Percentiles rank a stretch among this genome's conserved stretches.
Conservation (phyloP, 2,329 filamentous ascomycete species). For the Ceratocystis cubensis region DNA sequence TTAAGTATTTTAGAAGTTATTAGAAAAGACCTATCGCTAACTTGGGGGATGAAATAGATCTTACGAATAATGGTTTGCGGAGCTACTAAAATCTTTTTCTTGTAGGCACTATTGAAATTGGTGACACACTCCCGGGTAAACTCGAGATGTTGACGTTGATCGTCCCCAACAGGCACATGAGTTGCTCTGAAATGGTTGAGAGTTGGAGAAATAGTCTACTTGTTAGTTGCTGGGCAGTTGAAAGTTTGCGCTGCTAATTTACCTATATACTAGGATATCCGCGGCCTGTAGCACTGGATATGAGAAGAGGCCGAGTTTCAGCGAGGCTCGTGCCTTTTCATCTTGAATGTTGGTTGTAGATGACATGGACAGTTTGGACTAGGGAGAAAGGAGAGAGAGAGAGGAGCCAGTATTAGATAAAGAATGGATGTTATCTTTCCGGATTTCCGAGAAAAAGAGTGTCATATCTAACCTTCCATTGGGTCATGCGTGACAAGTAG, state of each 20-base stretch:
- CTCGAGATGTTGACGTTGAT: slow-evolving; percentile 88
- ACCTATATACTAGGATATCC: slow-evolving; percentile 79
- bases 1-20: slow-evolving; percentile 15
- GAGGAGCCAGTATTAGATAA: background rate
- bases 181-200: slow-evolving; percentile 50
- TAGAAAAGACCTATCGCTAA: background rate
- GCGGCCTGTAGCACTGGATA: slow-evolving; percentile 94
- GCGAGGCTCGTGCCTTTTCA: slow-evolving; percentile 41
- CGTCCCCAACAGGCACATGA: slow-evolving; percentile 92
- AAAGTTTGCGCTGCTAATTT: slow-evolving; percentile 18
- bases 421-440: background rate
- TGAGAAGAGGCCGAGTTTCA: slow-evolving; percentile 85
- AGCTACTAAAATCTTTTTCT: slow-evolving; percentile 45
- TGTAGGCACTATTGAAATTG: slow-evolving; percentile 69
- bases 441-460: no score
- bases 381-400: background rate
- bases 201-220: slow-evolving; percentile 11
- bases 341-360: slow-evolving; percentile 48
- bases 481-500: slow-evolving; percentile 95
- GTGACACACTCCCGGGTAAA: slow-evolving; percentile 76
- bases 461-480: slow-evolving; percentile 66
- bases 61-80: slow-evolving; percentile 63
- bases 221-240: background rate
- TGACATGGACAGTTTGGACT: slow-evolving; percentile 62
- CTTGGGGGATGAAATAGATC: slow-evolving; percentile 19